These are phyloP conservation scores for Dittrichia graveolens DNA, from an alignment of 129 eudicot genomes.

Conservation along the genomic window DNA sequence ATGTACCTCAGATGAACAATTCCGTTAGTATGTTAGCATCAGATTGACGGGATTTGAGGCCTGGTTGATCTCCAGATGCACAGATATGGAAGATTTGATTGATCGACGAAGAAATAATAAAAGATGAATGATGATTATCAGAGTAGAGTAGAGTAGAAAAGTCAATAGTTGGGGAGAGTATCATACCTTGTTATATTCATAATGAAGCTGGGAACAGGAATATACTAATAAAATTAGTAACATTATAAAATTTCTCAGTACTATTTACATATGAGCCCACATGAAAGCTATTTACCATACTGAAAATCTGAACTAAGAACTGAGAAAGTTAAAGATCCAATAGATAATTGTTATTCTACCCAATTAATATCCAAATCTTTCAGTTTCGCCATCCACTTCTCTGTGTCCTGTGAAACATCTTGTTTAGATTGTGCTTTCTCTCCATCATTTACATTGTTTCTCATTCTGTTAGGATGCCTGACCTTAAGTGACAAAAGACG, in stretches of 20 bases:
- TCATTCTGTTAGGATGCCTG: conserved; percentile 83
- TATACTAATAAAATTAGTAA: neutral
- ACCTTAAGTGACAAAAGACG: conserved; percentile 86
- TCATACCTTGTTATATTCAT: no score
- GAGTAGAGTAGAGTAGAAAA: no score
- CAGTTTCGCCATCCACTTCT: conserved; percentile 74
- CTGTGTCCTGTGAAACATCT: conserved; percentile 65
- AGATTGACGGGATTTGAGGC: no score
- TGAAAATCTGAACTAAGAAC: conserved; percentile 17
- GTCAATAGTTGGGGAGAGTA: no score
- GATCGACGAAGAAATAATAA: no score
- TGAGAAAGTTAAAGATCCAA: neutral
- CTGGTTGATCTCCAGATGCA: no score
- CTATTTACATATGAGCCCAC: conserved; percentile 8
- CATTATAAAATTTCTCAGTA: neutral
- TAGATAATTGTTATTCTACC: conserved; percentile 51
- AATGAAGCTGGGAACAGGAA: neutral
- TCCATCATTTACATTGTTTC: conserved; percentile 51
- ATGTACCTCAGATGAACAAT: no score
- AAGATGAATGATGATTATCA: no score
- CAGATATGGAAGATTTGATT: no score
- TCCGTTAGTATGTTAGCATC: no score
- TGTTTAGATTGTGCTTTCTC: conserved; percentile 49
- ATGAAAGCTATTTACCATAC: conserved; percentile 19
- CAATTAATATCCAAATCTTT: conserved; percentile 82